These are phyloP conservation scores for Talaromyces islandicus DNA, from an alignment of 2,329 filamentous ascomycete genomes.

Conservation along the genomic window DNA sequence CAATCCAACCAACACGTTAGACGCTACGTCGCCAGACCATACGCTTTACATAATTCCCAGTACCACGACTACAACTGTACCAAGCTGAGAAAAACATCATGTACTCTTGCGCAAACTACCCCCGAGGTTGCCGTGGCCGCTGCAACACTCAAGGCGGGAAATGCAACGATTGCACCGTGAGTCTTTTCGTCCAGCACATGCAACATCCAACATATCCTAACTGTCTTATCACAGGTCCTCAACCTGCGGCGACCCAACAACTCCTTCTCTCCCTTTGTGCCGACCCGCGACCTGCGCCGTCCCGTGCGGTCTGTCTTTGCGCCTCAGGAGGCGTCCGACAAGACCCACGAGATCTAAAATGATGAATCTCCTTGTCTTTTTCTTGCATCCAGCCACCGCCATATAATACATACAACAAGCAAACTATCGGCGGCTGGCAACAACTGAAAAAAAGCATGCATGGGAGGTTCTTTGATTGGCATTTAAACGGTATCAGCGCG, in stretches of 20 bases:
- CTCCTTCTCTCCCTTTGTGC: slow-evolving; percentile 10
- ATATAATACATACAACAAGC: too few relatives aligned
- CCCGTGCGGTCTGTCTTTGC: slow-evolving; percentile 5
- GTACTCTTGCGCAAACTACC: slow-evolving; percentile 45
- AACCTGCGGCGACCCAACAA: slow-evolving; percentile 11
- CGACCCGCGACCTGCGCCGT: slow-evolving; percentile 10
- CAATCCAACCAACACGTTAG: neutral
- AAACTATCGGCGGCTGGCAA: neutral
- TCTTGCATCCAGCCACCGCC: neutral
- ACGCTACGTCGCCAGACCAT: neutral
- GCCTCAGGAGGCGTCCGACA: slow-evolving; percentile 7
- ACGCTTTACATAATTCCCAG: neutral
- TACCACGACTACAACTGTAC: neutral
- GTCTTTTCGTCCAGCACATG: slow-evolving; percentile 14
- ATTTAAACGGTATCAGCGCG: slow-evolving; percentile 11
- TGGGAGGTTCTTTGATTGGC: slow-evolving; percentile 12
- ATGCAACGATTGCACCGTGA: slow-evolving; percentile 41
- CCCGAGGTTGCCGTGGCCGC: slow-evolving; percentile 43
- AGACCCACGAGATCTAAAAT: slow-evolving; percentile 9
- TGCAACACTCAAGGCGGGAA: slow-evolving; percentile 38
- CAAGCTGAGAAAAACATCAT: slow-evolving; percentile 17
- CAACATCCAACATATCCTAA: neutral
- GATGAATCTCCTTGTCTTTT: neutral
- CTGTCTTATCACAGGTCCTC: slow-evolving; percentile 4
- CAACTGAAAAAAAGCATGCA: slow-evolving; percentile 2